A percentile compares a stretch with the other conserved stretches of the same genome.
Evolutionary conservation across 2,329 filamentous ascomycete genomes (phyloP).

Genomic region (Nothopassalora personata): DNA sequence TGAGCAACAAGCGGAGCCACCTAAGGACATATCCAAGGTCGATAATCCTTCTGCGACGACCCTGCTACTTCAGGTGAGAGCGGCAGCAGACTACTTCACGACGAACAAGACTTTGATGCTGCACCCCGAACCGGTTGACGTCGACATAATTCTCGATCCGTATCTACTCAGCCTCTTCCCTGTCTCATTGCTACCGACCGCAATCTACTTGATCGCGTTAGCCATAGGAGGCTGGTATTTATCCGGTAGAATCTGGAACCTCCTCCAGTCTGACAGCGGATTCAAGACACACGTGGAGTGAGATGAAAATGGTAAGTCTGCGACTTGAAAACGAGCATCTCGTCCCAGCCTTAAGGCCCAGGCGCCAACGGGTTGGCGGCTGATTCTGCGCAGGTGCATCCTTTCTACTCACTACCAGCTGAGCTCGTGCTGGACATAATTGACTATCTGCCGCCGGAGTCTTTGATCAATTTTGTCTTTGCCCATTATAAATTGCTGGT

Average conservation of each 20-base stretch:
- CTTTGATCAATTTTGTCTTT: constrained; percentile 44
- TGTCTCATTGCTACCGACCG: constrained; percentile 67
- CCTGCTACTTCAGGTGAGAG: constrained; percentile 67
- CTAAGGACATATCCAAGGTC: background rate
- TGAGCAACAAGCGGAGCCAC: constrained; percentile 13
- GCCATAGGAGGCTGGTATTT: constrained; percentile 50
- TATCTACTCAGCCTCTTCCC: constrained; percentile 77
- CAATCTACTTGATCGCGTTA: constrained; percentile 61
- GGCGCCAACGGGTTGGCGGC: background rate
- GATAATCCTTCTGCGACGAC: constrained; percentile 11
- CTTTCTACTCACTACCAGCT: constrained; percentile 40
- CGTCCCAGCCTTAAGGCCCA: background rate
- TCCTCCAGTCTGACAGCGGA: constrained; percentile 16
- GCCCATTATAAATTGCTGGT: constrained; percentile 43
- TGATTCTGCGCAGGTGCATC: constrained; percentile 20
- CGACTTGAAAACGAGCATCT: too few species aligned
- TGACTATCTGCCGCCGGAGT: constrained; percentile 35
- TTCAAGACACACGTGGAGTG: constrained; percentile 26
- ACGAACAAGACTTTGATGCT: constrained; percentile 69
- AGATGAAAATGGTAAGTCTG: background rate
- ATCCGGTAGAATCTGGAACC: constrained; percentile 41
- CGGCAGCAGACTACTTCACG: constrained; percentile 81
- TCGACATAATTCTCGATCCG: constrained; percentile 81
- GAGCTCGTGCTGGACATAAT: constrained; percentile 46
- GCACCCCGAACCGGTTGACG: constrained; percentile 64